Conservation (phyloP, 2,329 filamentous ascomycete species). For the Penicillium hordei region DNA sequence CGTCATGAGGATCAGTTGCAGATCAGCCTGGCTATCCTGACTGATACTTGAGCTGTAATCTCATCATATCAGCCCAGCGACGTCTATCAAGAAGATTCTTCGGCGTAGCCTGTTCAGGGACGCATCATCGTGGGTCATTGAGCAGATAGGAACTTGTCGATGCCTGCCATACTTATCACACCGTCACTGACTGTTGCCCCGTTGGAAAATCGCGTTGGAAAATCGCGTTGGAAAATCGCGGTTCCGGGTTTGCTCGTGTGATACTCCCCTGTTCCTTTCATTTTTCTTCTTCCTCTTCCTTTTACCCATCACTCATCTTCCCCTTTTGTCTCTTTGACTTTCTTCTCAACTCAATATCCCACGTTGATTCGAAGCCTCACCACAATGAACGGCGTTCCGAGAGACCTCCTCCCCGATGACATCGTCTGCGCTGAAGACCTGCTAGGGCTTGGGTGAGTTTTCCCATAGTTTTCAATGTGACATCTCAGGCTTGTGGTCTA, state of each 20-base stretch:
- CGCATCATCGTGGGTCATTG: neutral
- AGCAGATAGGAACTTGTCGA: neutral
- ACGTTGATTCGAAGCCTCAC: neutral
- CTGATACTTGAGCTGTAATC: neutral
- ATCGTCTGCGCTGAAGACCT: conserved; percentile 65
- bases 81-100: neutral
- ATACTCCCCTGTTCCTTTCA: neutral
- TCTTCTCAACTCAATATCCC: neutral
- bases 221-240: no score
- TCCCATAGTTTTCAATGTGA: neutral
- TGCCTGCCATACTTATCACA: neutral
- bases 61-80: neutral
- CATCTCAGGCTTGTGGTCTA: neutral
- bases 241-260: neutral
- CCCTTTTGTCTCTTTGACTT: neutral
- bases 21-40: neutral
- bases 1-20: neutral
- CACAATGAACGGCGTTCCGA: conserved; percentile 69
- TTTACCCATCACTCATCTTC: neutral
- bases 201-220: neutral
- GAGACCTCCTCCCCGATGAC: conserved; percentile 65
- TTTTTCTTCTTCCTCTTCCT: neutral
- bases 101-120: neutral
- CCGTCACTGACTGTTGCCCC: neutral
- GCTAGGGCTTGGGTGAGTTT: conserved; percentile 66